A percentile compares a stretch with the other conserved stretches of the same genome.
These are phyloP conservation scores for Pyrenula aspistea DNA, from an alignment of 495 filamentous ascomycete genomes.

Conservation along the genomic window DNA sequence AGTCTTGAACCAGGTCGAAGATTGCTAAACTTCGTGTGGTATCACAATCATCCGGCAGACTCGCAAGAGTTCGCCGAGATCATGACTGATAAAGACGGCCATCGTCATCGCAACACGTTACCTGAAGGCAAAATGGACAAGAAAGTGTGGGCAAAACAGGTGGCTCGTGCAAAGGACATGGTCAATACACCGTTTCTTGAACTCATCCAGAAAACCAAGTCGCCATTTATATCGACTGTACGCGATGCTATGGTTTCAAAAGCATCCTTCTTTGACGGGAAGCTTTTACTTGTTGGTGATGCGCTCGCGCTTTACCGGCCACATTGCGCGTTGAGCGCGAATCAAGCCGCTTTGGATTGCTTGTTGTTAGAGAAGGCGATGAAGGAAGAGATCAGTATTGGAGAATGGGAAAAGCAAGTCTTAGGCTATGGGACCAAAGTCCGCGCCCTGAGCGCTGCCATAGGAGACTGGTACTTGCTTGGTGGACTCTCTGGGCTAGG, in stretches of 20 bases:
- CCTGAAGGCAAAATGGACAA: constrained; percentile 8
- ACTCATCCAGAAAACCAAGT: constrained; percentile 11
- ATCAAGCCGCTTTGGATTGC: constrained; percentile 16
- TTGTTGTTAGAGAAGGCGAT: constrained; percentile 9
- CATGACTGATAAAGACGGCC: constrained; percentile 9
- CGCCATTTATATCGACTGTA: constrained; percentile 23
- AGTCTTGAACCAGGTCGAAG: constrained; percentile 32
- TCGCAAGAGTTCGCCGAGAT: background rate
- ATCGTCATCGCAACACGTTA: constrained; percentile 11
- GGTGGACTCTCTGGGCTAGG: background rate
- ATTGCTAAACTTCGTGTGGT: constrained; percentile 45
- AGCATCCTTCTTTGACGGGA: constrained; percentile 12
- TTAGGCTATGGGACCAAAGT: constrained; percentile 8
- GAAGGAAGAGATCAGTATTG: constrained; percentile 2
- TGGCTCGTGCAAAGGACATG: constrained; percentile 1
- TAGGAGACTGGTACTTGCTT: background rate
- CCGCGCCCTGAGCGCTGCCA: background rate
- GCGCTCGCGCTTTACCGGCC: constrained; percentile 12
- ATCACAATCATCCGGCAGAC: constrained; percentile 24
- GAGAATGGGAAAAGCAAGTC: constrained; percentile 4
- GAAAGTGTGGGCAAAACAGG: constrained; percentile 11
- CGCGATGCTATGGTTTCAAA: constrained; percentile 5
- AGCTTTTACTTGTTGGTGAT: constrained; percentile 14
- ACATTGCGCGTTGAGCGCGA: constrained; percentile 10
- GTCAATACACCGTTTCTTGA: constrained; percentile 10